These are phyloP conservation scores for Gamarada debralockiae DNA, from an alignment of 495 filamentous ascomycete genomes.

Conservation along the genomic window DNA sequence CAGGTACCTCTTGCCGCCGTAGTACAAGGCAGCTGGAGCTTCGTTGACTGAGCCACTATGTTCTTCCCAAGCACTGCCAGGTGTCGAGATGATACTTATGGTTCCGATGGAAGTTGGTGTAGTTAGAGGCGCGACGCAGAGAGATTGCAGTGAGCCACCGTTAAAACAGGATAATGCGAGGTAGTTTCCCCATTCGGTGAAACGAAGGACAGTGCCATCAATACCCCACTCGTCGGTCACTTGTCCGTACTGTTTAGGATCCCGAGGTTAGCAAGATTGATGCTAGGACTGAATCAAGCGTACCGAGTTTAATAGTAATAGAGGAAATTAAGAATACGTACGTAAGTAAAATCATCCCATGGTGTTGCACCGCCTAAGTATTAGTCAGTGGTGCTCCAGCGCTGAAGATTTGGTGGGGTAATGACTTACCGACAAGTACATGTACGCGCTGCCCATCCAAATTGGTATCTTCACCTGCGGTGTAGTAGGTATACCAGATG, in stretches of 20 bases:
- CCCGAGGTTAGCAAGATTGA: no score
- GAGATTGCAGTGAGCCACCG: slow-evolving; percentile 34
- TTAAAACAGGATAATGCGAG: slow-evolving; percentile 45
- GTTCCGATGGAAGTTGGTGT: slow-evolving; percentile 28
- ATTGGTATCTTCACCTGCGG: slow-evolving; percentile 20
- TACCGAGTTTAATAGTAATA: no score
- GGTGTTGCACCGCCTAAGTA: slow-evolving; percentile 37
- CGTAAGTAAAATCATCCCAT: slow-evolving; percentile 36
- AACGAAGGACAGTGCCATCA: slow-evolving; percentile 38
- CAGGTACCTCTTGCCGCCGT: slow-evolving; percentile 43
- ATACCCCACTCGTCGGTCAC: slow-evolving; percentile 42
- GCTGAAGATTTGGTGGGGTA: no score
- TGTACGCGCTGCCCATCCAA: slow-evolving; percentile 34
- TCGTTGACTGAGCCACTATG: slow-evolving; percentile 52
- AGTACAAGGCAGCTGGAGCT: slow-evolving; percentile 12
- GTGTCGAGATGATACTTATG: slow-evolving; percentile 37
- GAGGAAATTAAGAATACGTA: no score
- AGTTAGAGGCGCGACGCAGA: slow-evolving; percentile 40
- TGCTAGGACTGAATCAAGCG: no score
- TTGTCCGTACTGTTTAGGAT: no score
- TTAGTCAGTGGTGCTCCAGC: no score
- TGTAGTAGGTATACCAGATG: slow-evolving; percentile 45
- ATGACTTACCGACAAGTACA: no score
- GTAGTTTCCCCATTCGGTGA: slow-evolving; percentile 34
- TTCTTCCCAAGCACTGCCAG: slow-evolving; percentile 42